Evolutionary conservation across 192 early-diverging fungal species (phyloP).

Genomic region (Mortierella antarctica): DNA sequence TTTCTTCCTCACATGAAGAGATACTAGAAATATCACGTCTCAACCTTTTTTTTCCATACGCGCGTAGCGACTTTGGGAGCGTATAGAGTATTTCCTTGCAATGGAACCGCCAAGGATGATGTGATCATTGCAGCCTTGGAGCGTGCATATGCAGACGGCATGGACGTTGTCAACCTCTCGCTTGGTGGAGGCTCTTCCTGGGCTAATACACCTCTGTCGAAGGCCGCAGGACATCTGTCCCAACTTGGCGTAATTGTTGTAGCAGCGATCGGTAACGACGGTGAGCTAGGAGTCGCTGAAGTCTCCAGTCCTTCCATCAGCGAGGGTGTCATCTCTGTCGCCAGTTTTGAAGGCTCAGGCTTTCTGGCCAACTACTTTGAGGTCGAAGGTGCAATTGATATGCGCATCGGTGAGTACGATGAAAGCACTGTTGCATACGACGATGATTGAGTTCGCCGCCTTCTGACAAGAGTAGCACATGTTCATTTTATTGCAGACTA

Average conservation of each 20-base stretch:
- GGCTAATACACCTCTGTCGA: constrained; percentile 66
- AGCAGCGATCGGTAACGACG: constrained; percentile 75
- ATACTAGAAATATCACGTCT: neutral
- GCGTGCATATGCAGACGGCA: constrained; percentile 71
- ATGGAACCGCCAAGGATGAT: constrained; percentile 71
- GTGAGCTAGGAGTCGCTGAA: constrained; percentile 66
- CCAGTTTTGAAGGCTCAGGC: constrained; percentile 60
- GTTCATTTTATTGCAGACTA: constrained; percentile 20
- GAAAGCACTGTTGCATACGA: too few species aligned
- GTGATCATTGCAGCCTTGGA: constrained; percentile 82
- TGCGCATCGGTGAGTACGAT: constrained; percentile 21
- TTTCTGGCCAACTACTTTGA: constrained; percentile 49
- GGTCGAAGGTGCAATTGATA: constrained; percentile 11
- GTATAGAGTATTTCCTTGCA: constrained; percentile 87
- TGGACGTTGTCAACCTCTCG: constrained; percentile 88
- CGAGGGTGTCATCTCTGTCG: constrained; percentile 66
- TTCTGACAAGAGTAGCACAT: neutral
- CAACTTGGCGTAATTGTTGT: constrained; percentile 60
- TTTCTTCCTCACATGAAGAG: neutral
- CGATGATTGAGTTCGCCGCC: neutral
- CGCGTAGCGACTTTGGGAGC: constrained; percentile 69
- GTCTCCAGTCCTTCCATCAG: constrained; percentile 69
- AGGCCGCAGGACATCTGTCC: constrained; percentile 64
- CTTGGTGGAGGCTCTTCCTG: constrained; percentile 76
- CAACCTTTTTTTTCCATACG: neutral